These are phyloP conservation scores for Marchantia polymorpha DNA, from an alignment of 225 moss, liverwort and hornwort genomes.

Conservation along the genomic window DNA sequence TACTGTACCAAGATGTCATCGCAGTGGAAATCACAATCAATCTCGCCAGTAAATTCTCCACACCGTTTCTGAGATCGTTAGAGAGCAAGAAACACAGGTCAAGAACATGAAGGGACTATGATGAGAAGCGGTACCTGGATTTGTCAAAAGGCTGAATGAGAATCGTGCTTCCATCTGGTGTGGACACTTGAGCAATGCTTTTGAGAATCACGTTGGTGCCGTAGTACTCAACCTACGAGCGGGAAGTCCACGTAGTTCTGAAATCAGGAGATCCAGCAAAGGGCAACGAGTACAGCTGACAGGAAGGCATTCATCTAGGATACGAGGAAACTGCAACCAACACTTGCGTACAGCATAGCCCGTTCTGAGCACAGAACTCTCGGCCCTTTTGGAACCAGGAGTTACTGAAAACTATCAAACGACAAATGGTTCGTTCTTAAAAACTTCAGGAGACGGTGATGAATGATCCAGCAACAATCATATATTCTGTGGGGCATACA, in stretches of 20 bases:
- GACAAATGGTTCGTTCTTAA: no score
- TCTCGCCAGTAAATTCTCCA: background rate
- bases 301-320: background rate
- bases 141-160: constrained; percentile 91
- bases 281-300: background rate
- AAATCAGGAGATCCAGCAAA: background rate
- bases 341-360: background rate
- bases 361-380: background rate
- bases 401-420: no score
- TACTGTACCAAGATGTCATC: background rate
- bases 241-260: background rate
- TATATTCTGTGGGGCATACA: no score
- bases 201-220: constrained; percentile 78
- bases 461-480: no score
- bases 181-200: constrained; percentile 91
- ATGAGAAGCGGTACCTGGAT: constrained; percentile 61
- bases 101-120: background rate
- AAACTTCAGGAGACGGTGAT: no score
- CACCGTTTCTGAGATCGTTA: no score
- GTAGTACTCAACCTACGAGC: constrained; percentile 83
- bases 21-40: background rate
- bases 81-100: no score
- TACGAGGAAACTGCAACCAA: background rate
- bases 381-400: background rate
- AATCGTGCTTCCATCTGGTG: constrained; percentile 91